These are phyloP conservation scores for Aspergillus quadricinctus DNA, from an alignment of 2,329 filamentous ascomycete species.

Conservation along the genomic window DNA sequence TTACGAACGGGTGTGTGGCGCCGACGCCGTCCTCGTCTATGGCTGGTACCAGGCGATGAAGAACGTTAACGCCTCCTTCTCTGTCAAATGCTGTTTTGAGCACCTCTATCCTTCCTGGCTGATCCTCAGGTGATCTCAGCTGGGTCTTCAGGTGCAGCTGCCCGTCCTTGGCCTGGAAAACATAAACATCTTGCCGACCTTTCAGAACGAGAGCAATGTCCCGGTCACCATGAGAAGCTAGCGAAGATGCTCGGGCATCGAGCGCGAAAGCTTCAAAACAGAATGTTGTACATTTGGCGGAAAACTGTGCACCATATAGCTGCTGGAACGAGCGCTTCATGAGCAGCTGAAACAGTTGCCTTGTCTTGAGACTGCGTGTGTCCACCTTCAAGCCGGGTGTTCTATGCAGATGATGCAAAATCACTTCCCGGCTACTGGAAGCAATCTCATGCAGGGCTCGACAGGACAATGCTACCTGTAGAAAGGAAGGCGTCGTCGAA, in stretches of 20 bases:
- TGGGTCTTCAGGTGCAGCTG: slow-evolving; percentile 10
- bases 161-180: slow-evolving; percentile 21
- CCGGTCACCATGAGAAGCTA: slow-evolving; percentile 16
- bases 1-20: slow-evolving; percentile 28
- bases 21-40: slow-evolving; percentile 16
- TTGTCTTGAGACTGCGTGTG: slow-evolving; percentile 14
- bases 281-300: slow-evolving; percentile 27
- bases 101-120: slow-evolving; percentile 26
- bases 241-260: slow-evolving; percentile 31
- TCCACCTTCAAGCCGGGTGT: slow-evolving; percentile 29
- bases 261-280: slow-evolving; percentile 23
- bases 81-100: slow-evolving; percentile 27
- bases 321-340: slow-evolving; percentile 26
- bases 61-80: slow-evolving; percentile 22
- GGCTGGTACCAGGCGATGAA: slow-evolving; percentile 30
- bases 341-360: slow-evolving; percentile 30
- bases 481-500: slow-evolving; percentile 31
- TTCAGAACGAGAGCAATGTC: slow-evolving; percentile 28
- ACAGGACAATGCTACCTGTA: slow-evolving; percentile 36
- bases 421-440: slow-evolving; percentile 28
- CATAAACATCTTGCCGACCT: slow-evolving; percentile 23
- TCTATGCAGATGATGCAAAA: slow-evolving; percentile 33
- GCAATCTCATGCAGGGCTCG: slow-evolving; percentile 34
- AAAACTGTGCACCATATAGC: slow-evolving; percentile 34
- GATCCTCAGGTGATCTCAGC: slow-evolving; percentile 19